Conservation (phyloP, 768 basidiomycete species). For the Suillus hirtellus region DNA sequence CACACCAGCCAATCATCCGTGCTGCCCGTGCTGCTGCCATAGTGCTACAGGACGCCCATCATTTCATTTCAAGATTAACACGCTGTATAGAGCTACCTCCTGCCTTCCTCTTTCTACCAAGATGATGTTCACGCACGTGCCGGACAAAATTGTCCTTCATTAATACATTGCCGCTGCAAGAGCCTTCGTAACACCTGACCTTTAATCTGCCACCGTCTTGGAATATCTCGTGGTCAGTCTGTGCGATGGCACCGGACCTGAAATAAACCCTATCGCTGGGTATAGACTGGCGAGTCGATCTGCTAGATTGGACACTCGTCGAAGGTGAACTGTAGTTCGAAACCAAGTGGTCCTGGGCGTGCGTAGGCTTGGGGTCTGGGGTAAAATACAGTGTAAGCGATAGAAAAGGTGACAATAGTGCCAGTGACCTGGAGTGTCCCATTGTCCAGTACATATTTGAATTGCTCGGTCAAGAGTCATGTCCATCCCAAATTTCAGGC, state of each 20-base stretch:
- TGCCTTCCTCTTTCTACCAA: not conserved
- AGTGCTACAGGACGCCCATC: not conserved
- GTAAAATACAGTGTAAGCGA: not conserved
- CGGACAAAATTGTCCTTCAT: slow-evolving; percentile 8
- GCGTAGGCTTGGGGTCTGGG: not conserved
- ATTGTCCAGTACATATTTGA: not conserved
- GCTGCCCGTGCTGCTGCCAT: not conserved
- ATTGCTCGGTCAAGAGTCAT: not conserved
- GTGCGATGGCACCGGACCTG: not conserved
- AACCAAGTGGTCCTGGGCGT: not conserved
- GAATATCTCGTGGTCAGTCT: not conserved
- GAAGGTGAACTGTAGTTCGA: not conserved
- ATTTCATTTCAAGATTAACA: not conserved
- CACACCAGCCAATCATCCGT: not conserved
- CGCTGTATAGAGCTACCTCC: not conserved
- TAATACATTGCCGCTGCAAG: not conserved
- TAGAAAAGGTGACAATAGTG: not conserved
- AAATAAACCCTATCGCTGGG: not conserved
- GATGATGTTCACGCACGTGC: slow-evolving; percentile 3
- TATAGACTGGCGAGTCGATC: not conserved
- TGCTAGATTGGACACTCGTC: not conserved
- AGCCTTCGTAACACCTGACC: not conserved
- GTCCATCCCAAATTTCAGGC: not conserved
- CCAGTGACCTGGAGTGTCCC: not conserved
- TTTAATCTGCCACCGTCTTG: not conserved